Evolutionary conservation across 352 stramenopile species (phyloP), one percentile per base, ranked within the genome.

Genomic region (Phytopythium kandeliae): DNA sequence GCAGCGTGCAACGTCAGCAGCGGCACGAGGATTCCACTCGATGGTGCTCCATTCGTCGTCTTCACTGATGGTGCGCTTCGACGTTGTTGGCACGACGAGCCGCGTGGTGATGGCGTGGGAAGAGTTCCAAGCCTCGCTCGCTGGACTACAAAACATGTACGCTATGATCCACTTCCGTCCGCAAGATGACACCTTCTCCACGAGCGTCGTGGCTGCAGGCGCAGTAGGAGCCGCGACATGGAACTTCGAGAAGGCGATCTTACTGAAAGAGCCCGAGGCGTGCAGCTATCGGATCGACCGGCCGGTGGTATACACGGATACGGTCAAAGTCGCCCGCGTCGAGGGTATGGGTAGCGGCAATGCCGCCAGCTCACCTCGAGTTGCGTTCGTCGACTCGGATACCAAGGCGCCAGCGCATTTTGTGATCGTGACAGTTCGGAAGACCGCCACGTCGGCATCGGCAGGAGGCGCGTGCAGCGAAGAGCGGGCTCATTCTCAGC

Each of bases 241-340:
- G 83, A 76, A 84, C 31, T 82, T 75, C 33, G 74, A 76, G 49
- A 64, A 70, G 7, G 46, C 63, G 9, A 59, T 94, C 11, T 19
- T 54, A 2, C 49, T 94, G 2, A 62, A 63, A 48, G 78, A 91
- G 35, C 83, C 83, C 0, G 63, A 72, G 15, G 41, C 43, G 11
- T 73, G 57, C 8, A 67, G 84, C 42, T 51, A 68, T 35, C 74
- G 80, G 8, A 71, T 91, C 22, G 83, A 92, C 41, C 69, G 74
- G 13, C 71, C 75, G 0, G 57, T 94, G 1, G 65, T 94, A 13
- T 94, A 86, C 57, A 86, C 78, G 0, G 83, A 94, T 51, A 94
- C 81, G 0, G 69, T 90, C 28, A 71, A 81, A 34, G 60, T 91
- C 7, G 22, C 34, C 4, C 34, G 4, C 17, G 15, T 53, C n/a